Evolutionary conservation across 345 rosid genomes (phyloP).

Genomic region (Leavenworthia alabamica): DNA sequence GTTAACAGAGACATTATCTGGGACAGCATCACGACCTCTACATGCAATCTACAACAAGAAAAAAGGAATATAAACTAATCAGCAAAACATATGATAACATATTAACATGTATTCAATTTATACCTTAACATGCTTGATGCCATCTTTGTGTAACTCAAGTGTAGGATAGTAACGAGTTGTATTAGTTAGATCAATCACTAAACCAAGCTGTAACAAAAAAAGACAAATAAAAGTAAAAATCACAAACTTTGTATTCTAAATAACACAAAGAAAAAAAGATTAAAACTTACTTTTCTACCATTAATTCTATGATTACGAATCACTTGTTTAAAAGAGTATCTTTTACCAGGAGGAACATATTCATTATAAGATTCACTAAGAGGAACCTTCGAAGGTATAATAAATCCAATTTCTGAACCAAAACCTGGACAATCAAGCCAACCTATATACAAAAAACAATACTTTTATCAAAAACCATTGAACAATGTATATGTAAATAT

Average conservation of each 20-base stretch:
- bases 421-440: conserved; percentile 90
- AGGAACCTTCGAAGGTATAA: conserved; percentile 93
- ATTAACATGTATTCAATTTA: conserved; percentile 10
- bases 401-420: conserved; percentile 61
- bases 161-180: conserved; percentile 73
- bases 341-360: conserved; percentile 71
- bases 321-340: conserved; percentile 96
- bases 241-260: neutral
- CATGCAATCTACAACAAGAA: conserved; percentile 60
- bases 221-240: neutral
- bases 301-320: conserved; percentile 61
- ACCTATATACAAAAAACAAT: conserved; percentile 34
- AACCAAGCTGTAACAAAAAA: conserved; percentile 73
- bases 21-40: conserved; percentile 83
- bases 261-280: neutral
- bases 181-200: conserved; percentile 96
- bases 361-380: conserved; percentile 77
- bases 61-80: conserved; percentile 1
- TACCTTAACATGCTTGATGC: conserved; percentile 93
- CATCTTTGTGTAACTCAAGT: conserved; percentile 53
- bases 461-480: neutral
- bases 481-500: neutral
- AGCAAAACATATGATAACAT: neutral
- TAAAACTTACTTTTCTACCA: conserved; percentile 56
- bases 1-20: conserved; percentile 78